phyloP scores from a whole-genome alignment of 352 stramenopile species.

The Phytopythium litorale region DNA sequence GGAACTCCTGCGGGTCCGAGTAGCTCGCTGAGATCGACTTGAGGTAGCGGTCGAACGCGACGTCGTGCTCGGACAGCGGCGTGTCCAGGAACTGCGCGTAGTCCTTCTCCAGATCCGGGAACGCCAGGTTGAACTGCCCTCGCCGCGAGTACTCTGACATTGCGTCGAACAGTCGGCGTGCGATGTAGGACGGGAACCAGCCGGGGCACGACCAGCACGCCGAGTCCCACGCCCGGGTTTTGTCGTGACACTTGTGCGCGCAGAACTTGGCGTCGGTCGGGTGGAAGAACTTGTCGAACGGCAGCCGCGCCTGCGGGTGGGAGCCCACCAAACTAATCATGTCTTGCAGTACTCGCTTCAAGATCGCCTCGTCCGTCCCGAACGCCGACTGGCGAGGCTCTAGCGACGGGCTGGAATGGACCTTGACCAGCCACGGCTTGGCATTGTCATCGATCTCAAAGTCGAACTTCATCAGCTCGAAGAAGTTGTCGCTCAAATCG shows the following conservation, averaged over 20 bases:
- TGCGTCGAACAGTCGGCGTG: slow-evolving; percentile 44
- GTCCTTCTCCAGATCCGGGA: slow-evolving; percentile 56
- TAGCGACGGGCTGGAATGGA: slow-evolving; percentile 65
- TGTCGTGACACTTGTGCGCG: slow-evolving; percentile 56
- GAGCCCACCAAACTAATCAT: slow-evolving; percentile 67
- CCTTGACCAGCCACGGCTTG: slow-evolving; percentile 95
- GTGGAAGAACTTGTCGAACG: slow-evolving; percentile 63
- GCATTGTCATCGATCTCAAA: slow-evolving; percentile 93
- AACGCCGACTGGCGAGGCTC: slow-evolving; percentile 40
- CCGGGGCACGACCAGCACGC: slow-evolving; percentile 73
- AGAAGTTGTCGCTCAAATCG: slow-evolving; percentile 74
- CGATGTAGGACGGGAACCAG: slow-evolving; percentile 66
- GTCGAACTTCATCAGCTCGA: slow-evolving; percentile 95
- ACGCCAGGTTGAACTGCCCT: slow-evolving; percentile 66
- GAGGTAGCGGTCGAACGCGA: slow-evolving; percentile 72
- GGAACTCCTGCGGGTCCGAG: slow-evolving; percentile 34
- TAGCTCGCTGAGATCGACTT: slow-evolving; percentile 56
- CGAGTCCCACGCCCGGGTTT: slow-evolving; percentile 54
- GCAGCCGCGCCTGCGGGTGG: slow-evolving; percentile 47
- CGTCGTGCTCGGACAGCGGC: slow-evolving; percentile 54
- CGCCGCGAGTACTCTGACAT: slow-evolving; percentile 65
- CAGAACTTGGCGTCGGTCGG: slow-evolving; percentile 45
- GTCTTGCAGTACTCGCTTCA: slow-evolving; percentile 60
- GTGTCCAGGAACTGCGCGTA: slow-evolving; percentile 54
- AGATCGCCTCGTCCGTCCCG: slow-evolving; percentile 66